Evolutionary conservation across 2,329 filamentous ascomycete genomes (phyloP), one percentile per base, ranked within the genome.

Genomic region (Rugonectria rugulosa): DNA sequence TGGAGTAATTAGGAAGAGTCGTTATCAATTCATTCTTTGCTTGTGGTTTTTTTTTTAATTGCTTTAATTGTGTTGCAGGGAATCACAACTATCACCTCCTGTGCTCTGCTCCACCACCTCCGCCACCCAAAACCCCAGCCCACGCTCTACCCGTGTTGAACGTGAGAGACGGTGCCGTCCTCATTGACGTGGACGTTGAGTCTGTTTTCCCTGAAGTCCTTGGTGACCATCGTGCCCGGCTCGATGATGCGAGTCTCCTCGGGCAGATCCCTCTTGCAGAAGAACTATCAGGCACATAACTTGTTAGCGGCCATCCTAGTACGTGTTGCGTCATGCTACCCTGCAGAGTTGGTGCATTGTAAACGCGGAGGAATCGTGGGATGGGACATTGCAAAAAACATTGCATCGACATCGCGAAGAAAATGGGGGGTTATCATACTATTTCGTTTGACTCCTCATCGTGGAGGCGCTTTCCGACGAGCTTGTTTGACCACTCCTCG

Each of bases 401-500:
- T 27, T 27, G 24, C 24, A 7, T 34, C 8, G 31, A 34, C n/a
- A 21, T 36, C 12, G 19, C 24, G 6, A 27, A 11, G n/a, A n/a
- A n/a, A n/a, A n/a, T n/a, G n/a, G n/a, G n/a, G n/a, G n/a, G 7
- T 29, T 29, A 27, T 63, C 79, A 50, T 72, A 88, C 86, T 8
- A 78, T 83, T 69, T 83, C 82, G 60, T 75, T 81, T 49, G 78
- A 77, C 15, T 54, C 11, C 15, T 72, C 70, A 9, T 65, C 83
- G n/a, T 68, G 84, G 10, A 88, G 72, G 42, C 79, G 87, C 82
- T 88, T 88, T 68, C 86, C 86, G 40, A 85, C 79, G 5, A 88
- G 76, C 77, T 87, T 86, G 72, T 79, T 81, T 62, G 74, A 75
- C 86, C 86, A 88, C 65, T 85, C 77, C 56, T 84, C 76, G 29